Evolutionary conservation across 2,329 filamentous ascomycete species (phyloP).

Genomic region (Fusarium hainanense): DNA sequence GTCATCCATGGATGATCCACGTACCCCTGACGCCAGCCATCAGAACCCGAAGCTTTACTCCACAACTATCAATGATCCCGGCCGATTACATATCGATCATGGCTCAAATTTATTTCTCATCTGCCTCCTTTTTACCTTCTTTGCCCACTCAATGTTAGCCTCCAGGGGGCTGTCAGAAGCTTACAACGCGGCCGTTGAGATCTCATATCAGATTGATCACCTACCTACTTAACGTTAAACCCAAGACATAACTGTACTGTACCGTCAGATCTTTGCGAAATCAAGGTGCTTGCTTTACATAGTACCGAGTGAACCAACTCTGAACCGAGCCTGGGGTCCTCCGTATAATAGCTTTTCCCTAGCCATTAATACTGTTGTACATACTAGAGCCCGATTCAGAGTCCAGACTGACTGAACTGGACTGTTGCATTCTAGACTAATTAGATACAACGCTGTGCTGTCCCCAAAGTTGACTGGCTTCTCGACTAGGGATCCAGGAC

Average conservation of each 20-base stretch:
- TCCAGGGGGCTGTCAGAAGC: not conserved
- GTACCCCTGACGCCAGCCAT: slow-evolving; percentile 39
- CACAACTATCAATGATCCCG: slow-evolving; percentile 21
- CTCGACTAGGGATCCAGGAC: slow-evolving; percentile 15
- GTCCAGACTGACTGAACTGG: slow-evolving; percentile 1
- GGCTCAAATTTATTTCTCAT: slow-evolving; percentile 36
- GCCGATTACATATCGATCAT: slow-evolving; percentile 22
- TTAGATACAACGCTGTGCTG: slow-evolving; percentile 3
- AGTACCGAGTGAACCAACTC: not conserved
- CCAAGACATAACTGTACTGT: slow-evolving; percentile 1
- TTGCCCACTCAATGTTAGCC: not conserved
- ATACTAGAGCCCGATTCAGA: not conserved
- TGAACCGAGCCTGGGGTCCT: not conserved
- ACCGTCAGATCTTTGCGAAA: not conserved
- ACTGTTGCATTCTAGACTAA: slow-evolving; percentile 21
- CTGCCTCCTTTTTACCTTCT: slow-evolving; percentile 19
- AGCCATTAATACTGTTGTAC: not conserved
- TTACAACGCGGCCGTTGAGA: slow-evolving; percentile 21
- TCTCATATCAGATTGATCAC: not conserved
- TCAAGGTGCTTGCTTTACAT: not conserved
- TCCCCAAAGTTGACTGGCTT: slow-evolving; percentile 21
- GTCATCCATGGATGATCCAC: slow-evolving; percentile 13
- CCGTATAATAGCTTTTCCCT: slow-evolving; percentile 4
- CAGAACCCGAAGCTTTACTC: slow-evolving; percentile 29
- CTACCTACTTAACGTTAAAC: not conserved